Base-by-base conservation (phyloP, 2,329 filamentous ascomycete species). In the Nemania bipapillata region DNA sequence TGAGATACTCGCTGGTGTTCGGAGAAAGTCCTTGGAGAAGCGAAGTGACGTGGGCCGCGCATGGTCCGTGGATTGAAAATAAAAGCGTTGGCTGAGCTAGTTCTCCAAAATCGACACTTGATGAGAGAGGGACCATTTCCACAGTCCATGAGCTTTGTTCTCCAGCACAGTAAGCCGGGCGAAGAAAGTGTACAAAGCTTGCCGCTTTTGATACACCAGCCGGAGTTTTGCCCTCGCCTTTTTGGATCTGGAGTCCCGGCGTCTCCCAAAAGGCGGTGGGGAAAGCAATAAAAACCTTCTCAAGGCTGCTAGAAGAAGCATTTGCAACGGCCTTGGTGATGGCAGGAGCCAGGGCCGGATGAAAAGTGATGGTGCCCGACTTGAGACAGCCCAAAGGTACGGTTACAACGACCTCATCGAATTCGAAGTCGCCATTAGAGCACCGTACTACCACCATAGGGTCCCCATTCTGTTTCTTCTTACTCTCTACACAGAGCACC, bases 121-220 rank as follows among this genome's bases (percentile, higher is more conserved):
- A 50, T 9, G 47, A 50, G 20, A 50, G 47, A 26, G 47, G 47
- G 3, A 50, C 47, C 4, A n/a, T n/a, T 26, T 50, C 47, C 8
- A 50, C 9, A n/a, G 47, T 50, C 47, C 47, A 50, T 28, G 47
- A 50, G 8, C 22, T 4, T 11, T 15, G n/a, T 20, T 50, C 47
- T 22, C 12, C 24, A 2, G 22, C 9, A 15, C n/a, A 28, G 12
- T 50, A 26, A 11, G 47, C 22, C 6, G 47, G 47, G 11, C 20
- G 47, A 50, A 50, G 47, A 26, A 50, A 50, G 22, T 50, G 47
- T n/a, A 50, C 47, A 26, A 50, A 50, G n/a, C 47, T 50, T 26
- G 47, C 22, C 11, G 22, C 20, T 50, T 28, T 28, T 50, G 47
- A 11, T 28, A 4, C n/a, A 12, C n/a, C 11, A 50, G 22, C 2